phyloP scores from a whole-genome alignment of 2,329 filamentous ascomycete species.

The Endocalyx cinctus region DNA sequence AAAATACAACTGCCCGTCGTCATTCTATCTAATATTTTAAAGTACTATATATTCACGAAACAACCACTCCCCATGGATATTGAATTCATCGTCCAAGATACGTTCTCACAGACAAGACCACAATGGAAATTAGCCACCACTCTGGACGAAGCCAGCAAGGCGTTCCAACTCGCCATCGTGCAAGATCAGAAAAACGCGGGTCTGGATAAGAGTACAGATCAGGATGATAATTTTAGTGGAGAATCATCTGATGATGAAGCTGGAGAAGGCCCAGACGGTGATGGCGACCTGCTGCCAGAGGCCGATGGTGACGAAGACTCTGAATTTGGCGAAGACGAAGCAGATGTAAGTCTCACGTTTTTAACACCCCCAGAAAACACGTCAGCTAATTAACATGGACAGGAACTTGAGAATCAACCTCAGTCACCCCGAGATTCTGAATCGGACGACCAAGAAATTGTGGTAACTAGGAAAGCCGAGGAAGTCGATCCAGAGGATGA shows the following conservation, averaged over 20 bases:
- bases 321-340: slow-evolving; percentile 56
- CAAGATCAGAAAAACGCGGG: slow-evolving; percentile 83
- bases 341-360: slow-evolving; percentile 40
- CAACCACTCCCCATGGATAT: slow-evolving; percentile 91
- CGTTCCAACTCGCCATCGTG: slow-evolving; percentile 82
- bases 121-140: slow-evolving; percentile 86
- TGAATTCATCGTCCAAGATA: slow-evolving; percentile 93
- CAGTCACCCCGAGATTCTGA: slow-evolving; percentile 54
- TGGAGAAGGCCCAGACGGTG: slow-evolving; percentile 43
- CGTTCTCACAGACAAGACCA: slow-evolving; percentile 76
- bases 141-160: slow-evolving; percentile 74
- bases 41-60: slow-evolving; percentile 93
- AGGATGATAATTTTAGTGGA: slow-evolving; percentile 67
- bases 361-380: no score
- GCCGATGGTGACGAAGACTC: slow-evolving; percentile 56
- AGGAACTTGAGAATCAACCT: slow-evolving; percentile 45
- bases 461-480: slow-evolving; percentile 88
- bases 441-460: slow-evolving; percentile 81
- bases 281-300: slow-evolving; percentile 59
- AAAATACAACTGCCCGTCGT: neutral
- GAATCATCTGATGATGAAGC: slow-evolving; percentile 71
- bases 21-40: slow-evolving; percentile 13
- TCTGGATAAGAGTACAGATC: slow-evolving; percentile 62
- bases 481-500: slow-evolving; percentile 89
- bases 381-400: no score